Conservation (phyloP, 73 alveolate species). For the Paraurostyla sp. region DNA sequence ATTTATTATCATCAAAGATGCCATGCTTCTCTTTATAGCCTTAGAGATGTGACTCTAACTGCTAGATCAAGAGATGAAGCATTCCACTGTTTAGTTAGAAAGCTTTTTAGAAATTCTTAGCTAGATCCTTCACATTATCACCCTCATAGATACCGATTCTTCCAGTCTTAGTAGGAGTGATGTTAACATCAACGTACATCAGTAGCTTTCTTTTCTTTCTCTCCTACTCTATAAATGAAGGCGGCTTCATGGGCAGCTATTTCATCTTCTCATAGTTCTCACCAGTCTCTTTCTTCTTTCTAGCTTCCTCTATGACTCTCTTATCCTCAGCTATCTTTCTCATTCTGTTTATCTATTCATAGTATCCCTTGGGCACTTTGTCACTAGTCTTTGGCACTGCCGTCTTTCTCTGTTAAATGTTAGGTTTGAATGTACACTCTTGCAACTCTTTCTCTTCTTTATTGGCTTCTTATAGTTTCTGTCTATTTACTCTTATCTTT, state of each 20-base stretch:
- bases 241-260: conserved; percentile 30
- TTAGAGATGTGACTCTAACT: conserved; percentile 18
- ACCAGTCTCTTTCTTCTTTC: conserved; percentile 47
- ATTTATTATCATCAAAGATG: conserved; percentile 10
- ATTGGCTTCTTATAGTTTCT: background rate
- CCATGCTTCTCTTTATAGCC: conserved; percentile 30
- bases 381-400: background rate
- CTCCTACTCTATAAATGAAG: conserved; percentile 12
- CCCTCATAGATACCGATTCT: conserved; percentile 70
- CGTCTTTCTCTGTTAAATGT: background rate
- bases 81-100: conserved; percentile 42
- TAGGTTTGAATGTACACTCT: conserved; percentile 46
- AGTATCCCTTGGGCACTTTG: conserved; percentile 50
- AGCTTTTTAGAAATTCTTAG: conserved; percentile 49
- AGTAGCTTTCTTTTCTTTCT: conserved; percentile 54
- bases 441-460: conserved; percentile 22
- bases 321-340: conserved; percentile 46
- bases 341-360: conserved; percentile 50
- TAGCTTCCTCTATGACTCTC: background rate
- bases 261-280: conserved; percentile 43
- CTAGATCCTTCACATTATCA: conserved; percentile 62
- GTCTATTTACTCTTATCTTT: background rate
- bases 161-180: conserved; percentile 48
- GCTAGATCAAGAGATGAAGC: conserved; percentile 2
- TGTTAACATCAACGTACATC: conserved; percentile 59